Base-by-base conservation (phyloP, 345 rosid genomes). In the Eucalyptus sp. region DNA sequence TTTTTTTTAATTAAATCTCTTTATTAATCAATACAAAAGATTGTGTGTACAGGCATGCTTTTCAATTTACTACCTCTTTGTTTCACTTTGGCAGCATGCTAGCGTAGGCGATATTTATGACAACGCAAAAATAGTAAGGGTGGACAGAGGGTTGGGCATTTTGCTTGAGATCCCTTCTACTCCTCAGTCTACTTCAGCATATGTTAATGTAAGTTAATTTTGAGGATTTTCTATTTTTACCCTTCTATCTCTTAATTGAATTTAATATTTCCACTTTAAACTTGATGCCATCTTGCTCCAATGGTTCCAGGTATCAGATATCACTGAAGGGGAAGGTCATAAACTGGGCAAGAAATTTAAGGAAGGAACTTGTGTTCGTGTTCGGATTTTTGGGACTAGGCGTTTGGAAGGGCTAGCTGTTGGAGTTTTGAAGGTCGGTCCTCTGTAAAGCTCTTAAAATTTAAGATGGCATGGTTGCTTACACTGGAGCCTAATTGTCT, bases 381-480 rank as follows among this genome's bases (percentile, higher is more conserved):
- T 94, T 89, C 96, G 99, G 91, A 91, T 98, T 91, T 95, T 95
- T 86, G 98, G 98, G 60, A 93, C 92, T 89, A 95, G 93, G 93
- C 98, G 93, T 91, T 93, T 98, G 95, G 99, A 98, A 91, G 99
- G 99, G 92, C 93, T 97, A 92, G 98, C 98, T 29, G 92, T 94
- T 43, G 99, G 99, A 90, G 93, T 92, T 89, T 86, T 96, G 93
- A 98, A 98, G 99, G 99, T 97, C 9, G 31, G 43, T 86, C 71
- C 60, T 37, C 80, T 76, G 46, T 44, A 79, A 48, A 41, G 87
- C 60, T 50, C 87, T 10, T 51, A 18, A 51, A 51, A 86, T 85
- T 46, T 49, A 86, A 31, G 62, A 86, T 46, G 33, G 43, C 87
- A n/a, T 50, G 25, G 5, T 31, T 51, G 22, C 84, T 76, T 76